phyloP scores from a whole-genome alignment of 352 stramenopile species.

The Pythium scleroteichum region DNA sequence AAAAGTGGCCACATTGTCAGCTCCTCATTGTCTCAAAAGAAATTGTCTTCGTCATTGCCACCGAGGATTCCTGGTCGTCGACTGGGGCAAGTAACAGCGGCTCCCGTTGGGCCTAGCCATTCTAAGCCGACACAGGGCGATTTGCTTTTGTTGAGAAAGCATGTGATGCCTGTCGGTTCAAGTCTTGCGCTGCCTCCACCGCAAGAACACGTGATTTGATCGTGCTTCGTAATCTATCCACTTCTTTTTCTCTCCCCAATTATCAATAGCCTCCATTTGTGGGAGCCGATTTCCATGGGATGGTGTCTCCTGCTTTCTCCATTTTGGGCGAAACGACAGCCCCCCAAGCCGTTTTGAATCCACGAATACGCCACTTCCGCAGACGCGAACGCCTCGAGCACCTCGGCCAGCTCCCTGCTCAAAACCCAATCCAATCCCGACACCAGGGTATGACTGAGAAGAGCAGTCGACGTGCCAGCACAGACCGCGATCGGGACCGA shows the following conservation, averaged over 20 bases:
- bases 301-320: neutral
- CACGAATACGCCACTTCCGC: slow-evolving; percentile 7
- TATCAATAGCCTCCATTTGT: too few species aligned
- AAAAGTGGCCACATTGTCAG: neutral
- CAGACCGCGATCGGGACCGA: slow-evolving; percentile 18
- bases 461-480: slow-evolving; percentile 17
- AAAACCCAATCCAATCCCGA: slow-evolving; percentile 7
- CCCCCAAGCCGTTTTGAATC: slow-evolving; percentile 9
- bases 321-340: slow-evolving; percentile 4
- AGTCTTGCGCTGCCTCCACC: slow-evolving; percentile 16
- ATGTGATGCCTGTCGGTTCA: slow-evolving; percentile 12
- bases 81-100: neutral
- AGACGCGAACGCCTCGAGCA: neutral
- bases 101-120: neutral
- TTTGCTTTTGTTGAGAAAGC: slow-evolving; percentile 20
- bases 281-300: neutral
- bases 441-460: slow-evolving; percentile 19
- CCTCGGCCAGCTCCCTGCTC: neutral
- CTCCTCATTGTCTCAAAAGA: neutral
- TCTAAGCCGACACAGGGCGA: slow-evolving; percentile 13
- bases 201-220: too few species aligned
- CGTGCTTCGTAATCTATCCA: too few species aligned
- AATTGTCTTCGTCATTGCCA: slow-evolving; percentile 4
- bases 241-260: too few species aligned
- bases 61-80: slow-evolving; percentile 23